Percentiles rank a stretch among this genome's conserved stretches.
These are phyloP conservation scores for Nicotiana noctiflora DNA, from an alignment of 257 asterid genomes.

Conservation along the genomic window DNA sequence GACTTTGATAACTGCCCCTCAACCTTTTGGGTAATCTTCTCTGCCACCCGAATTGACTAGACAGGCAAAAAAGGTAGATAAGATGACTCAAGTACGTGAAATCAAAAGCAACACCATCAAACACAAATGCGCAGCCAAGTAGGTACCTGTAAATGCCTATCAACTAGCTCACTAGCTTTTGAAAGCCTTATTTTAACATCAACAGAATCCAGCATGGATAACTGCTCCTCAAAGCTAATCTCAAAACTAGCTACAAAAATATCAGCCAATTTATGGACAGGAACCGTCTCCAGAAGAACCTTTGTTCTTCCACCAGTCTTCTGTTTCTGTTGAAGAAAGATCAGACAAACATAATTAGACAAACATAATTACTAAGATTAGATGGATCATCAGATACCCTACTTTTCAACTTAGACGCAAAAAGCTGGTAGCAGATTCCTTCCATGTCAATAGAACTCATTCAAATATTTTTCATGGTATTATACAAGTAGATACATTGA, in stretches of 20 bases:
- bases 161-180: conserved; percentile 94
- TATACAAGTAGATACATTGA: too few species aligned
- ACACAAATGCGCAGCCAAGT: conserved; percentile 9
- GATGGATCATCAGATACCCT: conserved; percentile 7
- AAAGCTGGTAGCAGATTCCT: neutral
- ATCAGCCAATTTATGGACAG: conserved; percentile 96
- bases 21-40: conserved; percentile 95
- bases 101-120: conserved; percentile 15
- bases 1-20: conserved; percentile 99
- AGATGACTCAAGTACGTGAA: conserved; percentile 13
- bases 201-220: conserved; percentile 92
- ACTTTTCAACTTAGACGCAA: neutral
- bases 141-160: conserved; percentile 88
- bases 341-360: neutral
- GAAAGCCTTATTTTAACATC: conserved; percentile 92
- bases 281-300: conserved; percentile 95
- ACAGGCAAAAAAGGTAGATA: conserved; percentile 21
- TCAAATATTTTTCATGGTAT: neutral
- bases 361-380: neutral
- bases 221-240: conserved; percentile 95
- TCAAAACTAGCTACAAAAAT: conserved; percentile 98
- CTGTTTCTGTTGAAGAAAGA: conserved; percentile 57
- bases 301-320: conserved; percentile 91
- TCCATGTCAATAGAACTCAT: neutral
- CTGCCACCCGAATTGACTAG: conserved; percentile 98